Evolutionary conservation across 352 stramenopile genomes (phyloP).

Genomic region (Pythium rhizo-oryzae): DNA sequence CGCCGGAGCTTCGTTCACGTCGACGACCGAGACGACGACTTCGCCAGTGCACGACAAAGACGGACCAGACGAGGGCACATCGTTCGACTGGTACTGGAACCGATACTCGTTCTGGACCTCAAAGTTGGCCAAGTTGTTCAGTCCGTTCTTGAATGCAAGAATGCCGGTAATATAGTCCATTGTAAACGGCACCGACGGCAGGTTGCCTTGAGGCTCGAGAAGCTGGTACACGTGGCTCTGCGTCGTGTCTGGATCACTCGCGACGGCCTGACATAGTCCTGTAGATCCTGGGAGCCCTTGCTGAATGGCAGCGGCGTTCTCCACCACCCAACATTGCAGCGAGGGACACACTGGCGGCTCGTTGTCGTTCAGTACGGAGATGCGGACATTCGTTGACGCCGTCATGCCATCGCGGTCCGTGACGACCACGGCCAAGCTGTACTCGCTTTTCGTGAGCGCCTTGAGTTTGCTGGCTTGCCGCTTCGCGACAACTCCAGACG

Average conservation of each 20-base stretch:
- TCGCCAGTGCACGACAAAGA: conserved; percentile 46
- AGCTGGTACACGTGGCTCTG: conserved; percentile 58
- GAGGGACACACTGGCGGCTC: conserved; percentile 43
- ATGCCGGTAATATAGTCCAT: conserved; percentile 39
- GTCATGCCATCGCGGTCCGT: conserved; percentile 31
- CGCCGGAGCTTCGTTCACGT: conserved; percentile 53
- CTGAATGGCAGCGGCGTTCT: conserved; percentile 46
- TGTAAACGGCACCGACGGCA: conserved; percentile 20
- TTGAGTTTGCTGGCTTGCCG: conserved; percentile 16
- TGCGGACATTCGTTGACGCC: conserved; percentile 17
- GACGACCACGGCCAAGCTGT: conserved; percentile 24
- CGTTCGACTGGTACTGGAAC: conserved; percentile 51
- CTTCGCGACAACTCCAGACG: conserved; percentile 15
- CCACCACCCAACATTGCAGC: conserved; percentile 60
- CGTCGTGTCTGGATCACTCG: conserved; percentile 40
- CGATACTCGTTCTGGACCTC: conserved; percentile 42
- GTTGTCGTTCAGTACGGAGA: conserved; percentile 54
- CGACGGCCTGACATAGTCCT: conserved; percentile 39
- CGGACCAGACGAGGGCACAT: conserved; percentile 39
- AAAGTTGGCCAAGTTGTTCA: conserved; percentile 41
- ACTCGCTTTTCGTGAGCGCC: conserved; percentile 12
- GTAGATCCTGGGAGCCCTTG: conserved; percentile 37
- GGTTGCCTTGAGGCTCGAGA: conserved; percentile 14
- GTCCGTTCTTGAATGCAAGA: conserved; percentile 30
- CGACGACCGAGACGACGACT: conserved; percentile 46